A percentile compares a stretch with the other conserved stretches of the same genome.
Conservation (phyloP, 2,329 filamentous ascomycete species). For the Alternaria sp. region DNA sequence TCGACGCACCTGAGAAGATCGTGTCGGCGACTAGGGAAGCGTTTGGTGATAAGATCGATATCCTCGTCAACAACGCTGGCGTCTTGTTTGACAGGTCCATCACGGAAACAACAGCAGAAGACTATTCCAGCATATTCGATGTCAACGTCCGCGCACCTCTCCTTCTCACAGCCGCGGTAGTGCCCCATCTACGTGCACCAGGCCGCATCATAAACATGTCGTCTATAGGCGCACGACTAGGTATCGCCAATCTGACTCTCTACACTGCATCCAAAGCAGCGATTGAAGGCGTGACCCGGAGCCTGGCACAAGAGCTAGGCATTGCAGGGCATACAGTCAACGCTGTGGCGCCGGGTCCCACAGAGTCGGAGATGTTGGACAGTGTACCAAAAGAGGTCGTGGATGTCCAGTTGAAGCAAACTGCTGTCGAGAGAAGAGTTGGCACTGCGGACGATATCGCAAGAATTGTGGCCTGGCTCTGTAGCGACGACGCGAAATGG, state of each 20-base stretch:
- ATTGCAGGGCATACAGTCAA: slow-evolving; percentile 68
- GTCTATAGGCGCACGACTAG: slow-evolving; percentile 62
- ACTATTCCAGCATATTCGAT: slow-evolving; percentile 65
- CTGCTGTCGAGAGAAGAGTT: slow-evolving; percentile 61
- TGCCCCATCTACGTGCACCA: slow-evolving; percentile 60
- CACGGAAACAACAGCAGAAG: slow-evolving; percentile 53
- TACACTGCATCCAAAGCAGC: slow-evolving; percentile 69
- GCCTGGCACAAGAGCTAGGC: slow-evolving; percentile 68
- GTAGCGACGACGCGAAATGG: slow-evolving; percentile 56
- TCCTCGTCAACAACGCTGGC: slow-evolving; percentile 56
- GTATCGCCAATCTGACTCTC: slow-evolving; percentile 57
- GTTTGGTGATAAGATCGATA: slow-evolving; percentile 55
- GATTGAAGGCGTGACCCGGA: slow-evolving; percentile 67
- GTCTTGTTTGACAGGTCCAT: slow-evolving; percentile 39
- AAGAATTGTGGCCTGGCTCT: slow-evolving; percentile 65
- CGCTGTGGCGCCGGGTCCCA: slow-evolving; percentile 66
- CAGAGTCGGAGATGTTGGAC: slow-evolving; percentile 66
- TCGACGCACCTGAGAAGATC: slow-evolving; percentile 49
- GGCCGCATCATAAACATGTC: slow-evolving; percentile 68
- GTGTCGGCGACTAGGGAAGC: slow-evolving; percentile 47
- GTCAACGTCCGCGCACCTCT: slow-evolving; percentile 66
- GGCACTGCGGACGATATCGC: slow-evolving; percentile 65
- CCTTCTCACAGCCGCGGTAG: slow-evolving; percentile 63
- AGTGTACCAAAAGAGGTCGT: slow-evolving; percentile 61
- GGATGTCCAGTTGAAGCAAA: slow-evolving; percentile 60